A percentile compares a stretch with the other conserved stretches of the same genome.
Conservation (phyloP, 2,329 filamentous ascomycete species). For the Aschersonia sp. region DNA sequence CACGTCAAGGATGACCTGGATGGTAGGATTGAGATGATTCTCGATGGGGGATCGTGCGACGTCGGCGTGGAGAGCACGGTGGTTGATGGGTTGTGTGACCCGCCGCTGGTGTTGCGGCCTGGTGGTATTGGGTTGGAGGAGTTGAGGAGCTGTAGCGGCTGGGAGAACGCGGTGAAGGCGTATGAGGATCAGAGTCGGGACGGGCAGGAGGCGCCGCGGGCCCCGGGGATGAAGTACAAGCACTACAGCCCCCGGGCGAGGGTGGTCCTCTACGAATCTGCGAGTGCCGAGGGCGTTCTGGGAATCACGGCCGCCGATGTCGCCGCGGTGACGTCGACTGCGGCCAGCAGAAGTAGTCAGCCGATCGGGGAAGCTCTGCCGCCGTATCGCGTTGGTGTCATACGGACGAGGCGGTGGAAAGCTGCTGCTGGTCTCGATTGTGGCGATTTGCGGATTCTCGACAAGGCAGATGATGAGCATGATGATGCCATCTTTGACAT, state of each 20-base stretch:
- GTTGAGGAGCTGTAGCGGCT: slow-evolving; percentile 59
- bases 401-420: slow-evolving; percentile 41
- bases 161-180: slow-evolving; percentile 63
- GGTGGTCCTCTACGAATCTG: slow-evolving; percentile 67
- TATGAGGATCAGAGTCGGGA: slow-evolving; percentile 66
- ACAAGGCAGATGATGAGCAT: slow-evolving; percentile 5
- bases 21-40: slow-evolving; percentile 69
- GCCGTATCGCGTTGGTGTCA: slow-evolving; percentile 29
- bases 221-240: slow-evolving; percentile 97
- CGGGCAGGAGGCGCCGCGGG: slow-evolving; percentile 53
- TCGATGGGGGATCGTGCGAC: slow-evolving; percentile 75
- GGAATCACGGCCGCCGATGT: slow-evolving; percentile 17
- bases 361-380: slow-evolving; percentile 8
- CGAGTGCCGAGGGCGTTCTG: slow-evolving; percentile 22
- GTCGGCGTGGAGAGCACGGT: slow-evolving; percentile 97
- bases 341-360: slow-evolving; percentile 2
- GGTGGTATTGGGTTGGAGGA: slow-evolving; percentile 79
- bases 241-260: slow-evolving; percentile 88
- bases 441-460: slow-evolving; percentile 11
- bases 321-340: slow-evolving; percentile 6
- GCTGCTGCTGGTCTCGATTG: slow-evolving; percentile 24
- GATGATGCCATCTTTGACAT: slow-evolving; percentile 22
- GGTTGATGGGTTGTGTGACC: slow-evolving; percentile 72
- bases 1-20: slow-evolving; percentile 79
- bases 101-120: slow-evolving; percentile 71